phyloP scores from a whole-genome alignment of 768 basidiomycete species.

The Boletus vermiculosoides region DNA sequence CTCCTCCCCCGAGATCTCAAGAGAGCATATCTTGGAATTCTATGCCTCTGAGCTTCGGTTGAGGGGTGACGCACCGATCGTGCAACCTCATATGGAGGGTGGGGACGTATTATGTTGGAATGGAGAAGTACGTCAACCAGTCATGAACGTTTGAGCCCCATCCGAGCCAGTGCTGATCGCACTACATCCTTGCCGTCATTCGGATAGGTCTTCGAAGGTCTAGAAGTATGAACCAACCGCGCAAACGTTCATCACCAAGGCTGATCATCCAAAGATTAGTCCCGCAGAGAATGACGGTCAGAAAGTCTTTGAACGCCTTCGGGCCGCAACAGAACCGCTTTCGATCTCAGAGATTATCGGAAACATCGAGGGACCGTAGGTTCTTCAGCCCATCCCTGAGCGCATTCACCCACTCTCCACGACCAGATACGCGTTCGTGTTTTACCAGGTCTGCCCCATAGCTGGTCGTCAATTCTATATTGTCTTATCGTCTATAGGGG shows the following conservation, averaged over 20 bases:
- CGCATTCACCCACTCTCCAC: not conserved
- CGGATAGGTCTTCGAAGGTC: conserved; percentile 68
- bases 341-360: conserved; percentile 55
- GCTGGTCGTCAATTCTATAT: not conserved
- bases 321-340: conserved; percentile 24
- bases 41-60: conserved; percentile 76
- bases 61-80: conserved; percentile 53
- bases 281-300: conserved; percentile 71
- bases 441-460: conserved; percentile 59
- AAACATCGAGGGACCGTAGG: conserved; percentile 80
- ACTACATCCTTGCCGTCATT: not conserved
- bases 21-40: conserved; percentile 43
- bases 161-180: not conserved
- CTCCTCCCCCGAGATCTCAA: not conserved
- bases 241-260: not conserved
- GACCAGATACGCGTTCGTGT: conserved; percentile 75
- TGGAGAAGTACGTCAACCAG: conserved; percentile 60
- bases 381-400: conserved; percentile 10
- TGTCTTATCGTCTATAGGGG: conserved; percentile 34
- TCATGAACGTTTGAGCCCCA: not conserved
- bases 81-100: conserved; percentile 64
- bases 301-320: conserved; percentile 43
- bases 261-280: conserved; percentile 44
- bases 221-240: conserved; percentile 49
- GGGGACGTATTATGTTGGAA: conserved; percentile 80